Conservation (phyloP, 352 stramenopile species). For the Phytophthora litchii region DNA sequence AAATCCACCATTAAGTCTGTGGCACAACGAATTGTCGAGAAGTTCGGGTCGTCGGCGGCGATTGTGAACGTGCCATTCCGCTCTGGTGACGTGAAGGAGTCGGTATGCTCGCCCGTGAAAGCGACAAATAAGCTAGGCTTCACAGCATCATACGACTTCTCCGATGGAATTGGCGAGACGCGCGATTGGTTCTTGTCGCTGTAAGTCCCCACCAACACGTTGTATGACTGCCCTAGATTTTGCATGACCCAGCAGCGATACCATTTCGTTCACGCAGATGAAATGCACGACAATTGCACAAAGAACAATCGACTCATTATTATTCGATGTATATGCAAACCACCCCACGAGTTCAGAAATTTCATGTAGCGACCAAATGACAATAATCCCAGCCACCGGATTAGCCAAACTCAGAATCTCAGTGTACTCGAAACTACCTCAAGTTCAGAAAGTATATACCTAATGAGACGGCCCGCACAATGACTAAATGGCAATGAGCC, state of each 20-base stretch:
- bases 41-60: conserved; percentile 64
- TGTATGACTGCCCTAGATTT: conserved; percentile 34
- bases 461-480: not conserved
- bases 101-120: conserved; percentile 75
- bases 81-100: conserved; percentile 83
- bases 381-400: not conserved
- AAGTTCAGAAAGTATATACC: not conserved
- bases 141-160: conserved; percentile 67
- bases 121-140: conserved; percentile 76
- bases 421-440: not conserved
- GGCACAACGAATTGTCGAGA: conserved; percentile 68
- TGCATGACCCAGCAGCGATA: conserved; percentile 13
- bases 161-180: conserved; percentile 68
- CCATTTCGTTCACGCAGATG: conserved; percentile 15
- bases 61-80: conserved; percentile 77
- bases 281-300: conserved; percentile 19
- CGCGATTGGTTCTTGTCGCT: conserved; percentile 77
- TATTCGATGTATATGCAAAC: not conserved
- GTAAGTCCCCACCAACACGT: conserved; percentile 25
- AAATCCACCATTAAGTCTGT: conserved; percentile 75
- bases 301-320: conserved; percentile 7
- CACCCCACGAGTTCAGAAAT: conserved; percentile 12
- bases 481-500: not conserved
- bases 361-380: not conserved
- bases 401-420: not conserved